These are phyloP conservation scores for Rhytidiadelphus loreus DNA, from an alignment of 225 moss, liverwort and hornwort species.

Conservation along the genomic window DNA sequence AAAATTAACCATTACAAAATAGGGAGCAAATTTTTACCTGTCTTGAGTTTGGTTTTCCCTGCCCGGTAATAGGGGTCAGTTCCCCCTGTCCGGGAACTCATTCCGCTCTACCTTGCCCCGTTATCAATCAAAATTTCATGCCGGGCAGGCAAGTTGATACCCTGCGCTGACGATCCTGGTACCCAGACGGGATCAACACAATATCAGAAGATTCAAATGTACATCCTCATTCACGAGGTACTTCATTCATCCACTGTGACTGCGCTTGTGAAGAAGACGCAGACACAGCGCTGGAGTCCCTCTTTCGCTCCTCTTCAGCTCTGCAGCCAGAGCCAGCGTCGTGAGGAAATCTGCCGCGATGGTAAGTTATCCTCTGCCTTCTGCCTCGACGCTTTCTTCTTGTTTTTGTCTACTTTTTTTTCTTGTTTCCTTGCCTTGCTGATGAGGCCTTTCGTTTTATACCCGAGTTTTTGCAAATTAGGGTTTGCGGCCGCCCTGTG, in stretches of 20 bases:
- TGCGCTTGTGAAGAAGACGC: not conserved
- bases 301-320: not conserved
- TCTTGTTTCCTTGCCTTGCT: not conserved
- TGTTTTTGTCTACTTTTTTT: not conserved
- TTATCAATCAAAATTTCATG: not conserved
- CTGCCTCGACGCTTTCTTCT: not conserved
- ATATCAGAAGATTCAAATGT: not conserved
- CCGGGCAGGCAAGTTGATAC: not conserved
- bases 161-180: not conserved
- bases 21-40: too few species aligned
- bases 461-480: not conserved
- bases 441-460: not conserved
- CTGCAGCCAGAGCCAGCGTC: not conserved
- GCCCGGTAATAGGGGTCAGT: not conserved
- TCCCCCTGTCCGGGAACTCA: not conserved
- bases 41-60: not conserved
- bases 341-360: conserved; percentile 6
- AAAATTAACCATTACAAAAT: too few species aligned
- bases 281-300: rapidly evolving
- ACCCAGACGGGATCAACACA: not conserved
- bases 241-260: not conserved
- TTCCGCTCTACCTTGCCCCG: not conserved
- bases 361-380: not conserved
- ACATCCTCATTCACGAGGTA: not conserved
- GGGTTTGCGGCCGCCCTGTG: not conserved